Evolutionary conservation across 352 stramenopile species (phyloP).

Genomic region (Halophytophthora polymorphica): DNA sequence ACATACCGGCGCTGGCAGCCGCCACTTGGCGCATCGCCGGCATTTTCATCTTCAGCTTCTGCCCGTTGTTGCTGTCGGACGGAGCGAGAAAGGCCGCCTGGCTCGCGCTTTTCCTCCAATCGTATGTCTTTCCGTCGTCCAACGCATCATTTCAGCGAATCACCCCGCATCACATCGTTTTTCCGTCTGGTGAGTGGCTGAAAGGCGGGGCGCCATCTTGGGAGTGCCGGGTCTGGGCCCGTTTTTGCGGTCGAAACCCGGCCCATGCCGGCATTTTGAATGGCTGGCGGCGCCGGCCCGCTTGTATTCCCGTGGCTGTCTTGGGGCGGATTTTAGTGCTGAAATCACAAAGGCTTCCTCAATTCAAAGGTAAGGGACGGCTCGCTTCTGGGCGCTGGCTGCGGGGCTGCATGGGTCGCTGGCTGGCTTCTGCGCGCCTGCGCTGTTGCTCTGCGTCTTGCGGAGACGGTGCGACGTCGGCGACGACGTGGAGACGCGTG

Average conservation of each 20-base stretch:
- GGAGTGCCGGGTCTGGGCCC: slow-evolving; percentile 28
- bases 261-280: slow-evolving; percentile 47
- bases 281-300: slow-evolving; percentile 38
- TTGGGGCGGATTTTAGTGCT: slow-evolving; percentile 55
- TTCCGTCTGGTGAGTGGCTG: slow-evolving; percentile 3
- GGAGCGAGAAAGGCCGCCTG: too few relatives aligned
- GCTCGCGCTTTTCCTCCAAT: slow-evolving; percentile 3
- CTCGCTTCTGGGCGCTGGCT: neutral
- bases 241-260: slow-evolving; percentile 17
- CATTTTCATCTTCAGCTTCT: slow-evolving; percentile 25
- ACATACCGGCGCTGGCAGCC: slow-evolving; percentile 16
- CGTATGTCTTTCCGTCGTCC: neutral
- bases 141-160: slow-evolving; percentile 30
- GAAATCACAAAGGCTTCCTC: slow-evolving; percentile 88
- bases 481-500: neutral
- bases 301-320: slow-evolving; percentile 9
- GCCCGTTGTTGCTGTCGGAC: too few relatives aligned
- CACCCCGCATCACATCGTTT: neutral
- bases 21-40: slow-evolving; percentile 30
- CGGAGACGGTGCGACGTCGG: neutral
- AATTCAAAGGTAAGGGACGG: slow-evolving; percentile 66
- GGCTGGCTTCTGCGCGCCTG: too few relatives aligned
- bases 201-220: slow-evolving; percentile 14
- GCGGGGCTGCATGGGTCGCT: neutral
- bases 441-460: too few relatives aligned